Percentiles rank a stretch among this genome's conserved stretches.
Evolutionary conservation across 169 alveolate genomes (phyloP).

Genomic region (Eimeria falciformis): DNA sequence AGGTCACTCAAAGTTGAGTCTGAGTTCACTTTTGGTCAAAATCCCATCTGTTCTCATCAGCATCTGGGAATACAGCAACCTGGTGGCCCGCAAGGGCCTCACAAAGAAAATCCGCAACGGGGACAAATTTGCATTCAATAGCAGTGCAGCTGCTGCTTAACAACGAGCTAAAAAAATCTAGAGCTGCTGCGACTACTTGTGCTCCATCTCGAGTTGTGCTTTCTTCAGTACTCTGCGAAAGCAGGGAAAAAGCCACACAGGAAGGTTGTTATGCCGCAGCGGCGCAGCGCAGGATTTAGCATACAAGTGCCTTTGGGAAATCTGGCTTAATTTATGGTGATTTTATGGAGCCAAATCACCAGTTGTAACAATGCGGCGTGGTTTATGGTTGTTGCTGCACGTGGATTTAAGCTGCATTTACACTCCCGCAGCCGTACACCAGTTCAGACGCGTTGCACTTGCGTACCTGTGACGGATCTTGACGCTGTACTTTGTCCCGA

Average conservation of each 20-base stretch:
- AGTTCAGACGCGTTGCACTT: not conserved
- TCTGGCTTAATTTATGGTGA: no score
- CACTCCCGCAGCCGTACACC: not conserved
- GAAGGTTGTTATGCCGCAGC: not conserved
- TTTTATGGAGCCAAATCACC: no score
- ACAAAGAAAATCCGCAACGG: not conserved
- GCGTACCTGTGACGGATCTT: not conserved
- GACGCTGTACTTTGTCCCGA: slow-evolving; percentile 6
- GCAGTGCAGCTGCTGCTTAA: not conserved
- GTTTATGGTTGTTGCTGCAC: no score
- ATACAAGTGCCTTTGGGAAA: no score
- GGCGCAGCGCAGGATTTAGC: no score
- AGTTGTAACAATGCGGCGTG: no score
- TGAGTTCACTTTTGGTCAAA: no score
- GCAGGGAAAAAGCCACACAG: not conserved
- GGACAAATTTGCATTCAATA: slow-evolving; percentile 1
- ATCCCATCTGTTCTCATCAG: no score
- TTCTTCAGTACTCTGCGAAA: not conserved
- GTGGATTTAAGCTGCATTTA: no score
- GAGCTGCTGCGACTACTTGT: not conserved
- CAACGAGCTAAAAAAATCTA: slow-evolving; percentile 3
- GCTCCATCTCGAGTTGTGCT: not conserved
- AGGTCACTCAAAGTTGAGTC: no score
- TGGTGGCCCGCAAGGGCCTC: slow-evolving; percentile 11
- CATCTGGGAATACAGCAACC: not conserved